Base-by-base conservation (phyloP, 225 moss, liverwort and hornwort genomes). In the Pseudisothecium myosuroides region DNA sequence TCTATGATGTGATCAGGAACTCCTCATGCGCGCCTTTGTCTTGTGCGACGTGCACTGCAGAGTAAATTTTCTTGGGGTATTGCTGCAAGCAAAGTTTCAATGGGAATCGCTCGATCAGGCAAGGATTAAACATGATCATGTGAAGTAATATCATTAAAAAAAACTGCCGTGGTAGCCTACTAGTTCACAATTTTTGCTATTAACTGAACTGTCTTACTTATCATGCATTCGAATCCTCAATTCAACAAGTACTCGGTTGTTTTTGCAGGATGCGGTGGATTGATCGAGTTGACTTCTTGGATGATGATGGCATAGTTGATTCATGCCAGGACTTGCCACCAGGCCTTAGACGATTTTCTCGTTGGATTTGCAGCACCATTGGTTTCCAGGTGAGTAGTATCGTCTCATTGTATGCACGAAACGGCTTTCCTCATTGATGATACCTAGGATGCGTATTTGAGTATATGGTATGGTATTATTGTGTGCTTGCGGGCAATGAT, bases 181-280 rank as follows among this genome's bases (percentile, higher is more conserved):
- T 61, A 72, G 54, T 67, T 28, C 16, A 50, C 29, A 56, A 52
- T 86, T 49, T 86, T 66, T 47, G 37, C 22, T 80, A 28, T 21
- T 73, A 73, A 41, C 41, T 23, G 34, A 58, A 58, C 36, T 22
- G 43, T 58, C 55, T 41, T 50, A 26, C 43, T 32, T 63, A 21
- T 55, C 54, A 9, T 80, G 56, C 63, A 56, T 24, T 88, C 17
- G 45, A 84, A 45, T 45, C 11, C 24, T 31, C 31, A 12, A 31
- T 81, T 45, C 43, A 31, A 34, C 75, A 86, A 60, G 43, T 77
- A 29, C 54, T 69, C 32, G 64, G 43, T 85, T 82, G 69, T 49
- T 68, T 84, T 61, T 89, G 69, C 85, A 94, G 92, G 94, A 94
- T 94, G 94, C 92, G 92, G 39, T 94, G 94, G 94, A 94, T 94